These are phyloP conservation scores for Antitrichia curtipendula DNA, from an alignment of 225 moss, liverwort and hornwort genomes.

Conservation along the genomic window DNA sequence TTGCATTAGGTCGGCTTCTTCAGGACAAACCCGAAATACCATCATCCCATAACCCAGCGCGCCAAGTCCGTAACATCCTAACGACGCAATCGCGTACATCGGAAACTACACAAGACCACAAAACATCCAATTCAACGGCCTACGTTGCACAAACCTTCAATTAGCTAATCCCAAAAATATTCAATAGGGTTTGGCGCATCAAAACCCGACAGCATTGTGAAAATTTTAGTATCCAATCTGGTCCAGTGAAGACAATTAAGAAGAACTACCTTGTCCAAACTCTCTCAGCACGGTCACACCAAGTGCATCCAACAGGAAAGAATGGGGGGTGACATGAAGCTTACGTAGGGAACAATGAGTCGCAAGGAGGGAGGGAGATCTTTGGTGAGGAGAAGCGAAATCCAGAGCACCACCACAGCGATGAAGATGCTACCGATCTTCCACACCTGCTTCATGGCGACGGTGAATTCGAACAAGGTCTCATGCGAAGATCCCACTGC, in stretches of 20 bases:
- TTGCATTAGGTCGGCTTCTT: constrained; percentile 64
- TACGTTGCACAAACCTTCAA: neutral
- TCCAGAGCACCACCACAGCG: constrained; percentile 42
- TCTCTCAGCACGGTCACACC: neutral
- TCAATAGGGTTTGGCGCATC: neutral
- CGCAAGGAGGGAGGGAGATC: constrained; percentile 36
- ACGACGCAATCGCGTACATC: constrained; percentile 62
- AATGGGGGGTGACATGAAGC: neutral
- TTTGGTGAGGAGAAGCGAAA: constrained; percentile 47
- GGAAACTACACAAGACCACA: constrained; percentile 49
- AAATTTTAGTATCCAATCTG: neutral
- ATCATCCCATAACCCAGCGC: constrained; percentile 85
- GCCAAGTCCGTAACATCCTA: constrained; percentile 84
- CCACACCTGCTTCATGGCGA: constrained; percentile 81
- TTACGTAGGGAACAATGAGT: constrained; percentile 66
- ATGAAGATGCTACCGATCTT: constrained; percentile 41
- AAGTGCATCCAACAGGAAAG: neutral
- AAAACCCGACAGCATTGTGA: neutral
- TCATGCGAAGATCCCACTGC: neutral
- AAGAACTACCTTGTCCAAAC: neutral
- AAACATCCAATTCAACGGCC: neutral
- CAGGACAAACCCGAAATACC: constrained; percentile 77
- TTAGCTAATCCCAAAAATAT: neutral
- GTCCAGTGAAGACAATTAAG: neutral
- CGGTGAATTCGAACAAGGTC: neutral